Evolutionary conservation across 345 rosid species (phyloP).

Genomic region (Raphanus raphanistrum): DNA sequence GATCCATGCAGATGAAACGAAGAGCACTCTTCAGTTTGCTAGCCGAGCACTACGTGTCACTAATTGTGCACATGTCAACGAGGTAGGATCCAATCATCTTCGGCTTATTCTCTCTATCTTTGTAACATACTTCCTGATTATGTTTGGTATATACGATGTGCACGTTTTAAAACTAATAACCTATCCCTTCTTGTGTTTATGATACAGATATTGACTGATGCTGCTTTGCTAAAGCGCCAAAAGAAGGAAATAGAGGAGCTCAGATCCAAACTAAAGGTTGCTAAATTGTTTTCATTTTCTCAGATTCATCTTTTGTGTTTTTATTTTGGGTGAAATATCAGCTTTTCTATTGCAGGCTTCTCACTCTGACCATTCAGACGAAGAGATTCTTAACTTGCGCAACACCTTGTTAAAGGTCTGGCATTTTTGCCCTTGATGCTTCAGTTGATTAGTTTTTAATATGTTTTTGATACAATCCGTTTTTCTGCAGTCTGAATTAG

Average conservation of each 20-base stretch:
- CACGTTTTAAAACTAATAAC: not conserved
- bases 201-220: constrained; percentile 82
- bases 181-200: constrained; percentile 16
- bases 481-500: constrained; percentile 72
- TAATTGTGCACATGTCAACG: constrained; percentile 92
- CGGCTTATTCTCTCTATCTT: constrained; percentile 6
- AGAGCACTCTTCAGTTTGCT: constrained; percentile 94
- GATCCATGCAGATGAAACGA: constrained; percentile 97
- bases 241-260: constrained; percentile 98
- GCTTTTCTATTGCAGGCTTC: constrained; percentile 53
- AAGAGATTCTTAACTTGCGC: constrained; percentile 86
- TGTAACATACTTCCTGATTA: not conserved
- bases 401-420: constrained; percentile 85
- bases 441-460: constrained; percentile 12
- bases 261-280: constrained; percentile 82
- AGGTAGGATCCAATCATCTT: constrained; percentile 51
- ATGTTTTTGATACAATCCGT: not conserved
- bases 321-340: constrained; percentile 20
- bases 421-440: constrained; percentile 17
- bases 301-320: constrained; percentile 5
- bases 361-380: constrained; percentile 82
- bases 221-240: constrained; percentile 93
- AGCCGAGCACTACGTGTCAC: constrained; percentile 93
- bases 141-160: constrained; percentile 19
- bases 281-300: constrained; percentile 8